These are phyloP conservation scores for Calophaca sinica DNA, from an alignment of 306 rosid genomes.

Conservation along the genomic window DNA sequence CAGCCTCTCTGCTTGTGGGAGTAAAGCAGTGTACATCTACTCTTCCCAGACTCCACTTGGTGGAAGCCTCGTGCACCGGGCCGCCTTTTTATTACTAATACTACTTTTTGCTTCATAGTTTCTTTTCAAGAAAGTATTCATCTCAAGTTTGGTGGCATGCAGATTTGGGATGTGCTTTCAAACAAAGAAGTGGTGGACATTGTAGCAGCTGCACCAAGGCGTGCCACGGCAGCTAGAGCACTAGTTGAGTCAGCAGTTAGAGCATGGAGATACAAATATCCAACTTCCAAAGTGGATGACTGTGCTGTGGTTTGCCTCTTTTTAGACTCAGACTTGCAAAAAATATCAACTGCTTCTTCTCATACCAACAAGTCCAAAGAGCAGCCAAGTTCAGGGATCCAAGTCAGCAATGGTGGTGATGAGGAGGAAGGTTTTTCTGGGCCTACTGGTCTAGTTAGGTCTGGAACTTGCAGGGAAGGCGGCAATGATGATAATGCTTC, in stretches of 20 bases:
- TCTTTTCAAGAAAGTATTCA: neutral
- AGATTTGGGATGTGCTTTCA: conserved; percentile 98
- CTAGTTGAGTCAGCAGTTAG: conserved; percentile 90
- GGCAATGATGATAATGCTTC: conserved; percentile 51
- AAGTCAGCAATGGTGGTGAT: conserved; percentile 44
- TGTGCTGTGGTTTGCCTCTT: conserved; percentile 97
- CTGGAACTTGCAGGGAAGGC: conserved; percentile 58
- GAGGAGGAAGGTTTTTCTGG: conserved; percentile 43
- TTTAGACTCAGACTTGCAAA: conserved; percentile 58
- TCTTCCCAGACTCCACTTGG: too few relatives aligned
- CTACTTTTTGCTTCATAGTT: neutral
- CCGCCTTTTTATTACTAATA: neutral
- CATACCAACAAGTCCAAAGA: conserved; percentile 56
- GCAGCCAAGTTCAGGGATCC: conserved; percentile 46
- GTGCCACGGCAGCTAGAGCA: conserved; percentile 75
- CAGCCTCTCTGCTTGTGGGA: too few relatives aligned
- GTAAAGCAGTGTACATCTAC: too few relatives aligned
- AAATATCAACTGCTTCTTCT: conserved; percentile 65
- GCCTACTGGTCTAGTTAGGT: conserved; percentile 53
- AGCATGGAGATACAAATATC: conserved; percentile 84
- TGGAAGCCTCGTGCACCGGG: too few relatives aligned
- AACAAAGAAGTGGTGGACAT: conserved; percentile 96
- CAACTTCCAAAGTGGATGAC: conserved; percentile 95
- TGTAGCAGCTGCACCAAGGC: conserved; percentile 70
- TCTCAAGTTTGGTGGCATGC: conserved; percentile 37